A percentile compares a stretch with the other conserved stretches of the same genome.
Evolutionary conservation across 1,284 basidiomycete genomes (phyloP).

Genomic region (Tilletia walkeri): DNA sequence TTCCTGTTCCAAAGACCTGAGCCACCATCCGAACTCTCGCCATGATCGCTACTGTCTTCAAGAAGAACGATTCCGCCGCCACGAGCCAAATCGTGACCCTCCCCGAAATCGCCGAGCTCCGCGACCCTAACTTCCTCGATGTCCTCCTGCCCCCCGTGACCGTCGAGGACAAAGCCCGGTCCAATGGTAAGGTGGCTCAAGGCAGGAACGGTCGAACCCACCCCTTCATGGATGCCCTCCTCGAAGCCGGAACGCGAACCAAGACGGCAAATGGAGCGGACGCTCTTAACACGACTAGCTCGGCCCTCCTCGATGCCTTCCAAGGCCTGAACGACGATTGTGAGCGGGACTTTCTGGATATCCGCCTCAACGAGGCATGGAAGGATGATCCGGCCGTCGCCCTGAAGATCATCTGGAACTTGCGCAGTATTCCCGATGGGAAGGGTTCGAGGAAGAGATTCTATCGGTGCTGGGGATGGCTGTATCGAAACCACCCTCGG

Average conservation of each 20-base stretch:
- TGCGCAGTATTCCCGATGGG: slow-evolving; percentile 67
- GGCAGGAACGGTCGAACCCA: not conserved
- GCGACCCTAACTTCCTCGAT: not conserved
- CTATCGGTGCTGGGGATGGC: slow-evolving; percentile 66
- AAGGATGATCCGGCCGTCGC: slow-evolving; percentile 62
- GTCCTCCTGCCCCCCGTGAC: not conserved
- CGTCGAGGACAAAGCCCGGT: not conserved
- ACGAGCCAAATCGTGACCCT: not conserved
- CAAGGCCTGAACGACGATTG: slow-evolving; percentile 77
- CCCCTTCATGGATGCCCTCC: slow-evolving; percentile 8
- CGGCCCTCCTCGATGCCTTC: slow-evolving; percentile 41
- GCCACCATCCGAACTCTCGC: too few relatives aligned
- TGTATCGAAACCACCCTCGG: slow-evolving; percentile 66
- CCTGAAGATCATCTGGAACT: slow-evolving; percentile 65
- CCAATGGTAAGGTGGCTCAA: not conserved
- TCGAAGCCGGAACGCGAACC: not conserved
- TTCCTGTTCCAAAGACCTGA: too few relatives aligned
- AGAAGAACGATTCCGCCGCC: not conserved
- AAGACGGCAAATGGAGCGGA: not conserved
- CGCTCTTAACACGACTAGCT: not conserved
- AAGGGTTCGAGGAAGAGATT: slow-evolving; percentile 62
- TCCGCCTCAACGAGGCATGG: slow-evolving; percentile 68
- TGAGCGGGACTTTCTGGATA: slow-evolving; percentile 76
- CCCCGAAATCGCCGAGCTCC: not conserved
- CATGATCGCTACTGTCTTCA: not conserved